These are phyloP conservation scores for Pythium utonaiense DNA, from an alignment of 352 stramenopile species.

Conservation along the genomic window DNA sequence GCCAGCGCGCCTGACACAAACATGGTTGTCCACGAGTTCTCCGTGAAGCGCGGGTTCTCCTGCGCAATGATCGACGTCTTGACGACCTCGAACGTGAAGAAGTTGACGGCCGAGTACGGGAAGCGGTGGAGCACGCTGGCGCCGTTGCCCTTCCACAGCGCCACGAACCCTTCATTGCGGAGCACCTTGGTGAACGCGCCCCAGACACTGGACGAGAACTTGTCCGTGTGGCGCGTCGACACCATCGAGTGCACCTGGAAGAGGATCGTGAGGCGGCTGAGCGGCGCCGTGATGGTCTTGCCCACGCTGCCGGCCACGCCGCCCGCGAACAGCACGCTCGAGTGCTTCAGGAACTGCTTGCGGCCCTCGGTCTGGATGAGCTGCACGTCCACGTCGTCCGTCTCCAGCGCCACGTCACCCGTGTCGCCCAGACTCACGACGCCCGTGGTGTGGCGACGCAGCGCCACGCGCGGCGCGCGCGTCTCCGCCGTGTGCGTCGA, in stretches of 20 bases:
- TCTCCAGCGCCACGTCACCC: constrained; percentile 73
- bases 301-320: constrained; percentile 93
- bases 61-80: constrained; percentile 71
- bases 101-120: constrained; percentile 96
- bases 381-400: constrained; percentile 71
- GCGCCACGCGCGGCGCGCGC: constrained; percentile 30
- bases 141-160: constrained; percentile 96
- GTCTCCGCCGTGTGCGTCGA: background rate
- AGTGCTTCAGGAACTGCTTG: constrained; percentile 74
- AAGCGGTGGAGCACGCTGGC: constrained; percentile 95
- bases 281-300: constrained; percentile 94
- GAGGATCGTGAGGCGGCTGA: constrained; percentile 94
- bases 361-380: constrained; percentile 63
- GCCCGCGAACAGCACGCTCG: constrained; percentile 81
- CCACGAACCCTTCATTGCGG: constrained; percentile 88
- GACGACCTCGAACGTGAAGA: constrained; percentile 94
- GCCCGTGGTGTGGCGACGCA: constrained; percentile 78
- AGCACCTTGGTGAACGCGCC: constrained; percentile 90
- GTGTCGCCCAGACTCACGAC: constrained; percentile 80
- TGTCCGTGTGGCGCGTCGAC: constrained; percentile 79
- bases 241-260: constrained; percentile 97
- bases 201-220: constrained; percentile 67
- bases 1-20: constrained; percentile 71
- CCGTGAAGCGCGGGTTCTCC: constrained; percentile 61
- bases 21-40: constrained; percentile 71